Evolutionary conservation across 2,329 filamentous ascomycete genomes (phyloP), one percentile per base, ranked within the genome.

Genomic region (Ascosphaera acerosa): DNA sequence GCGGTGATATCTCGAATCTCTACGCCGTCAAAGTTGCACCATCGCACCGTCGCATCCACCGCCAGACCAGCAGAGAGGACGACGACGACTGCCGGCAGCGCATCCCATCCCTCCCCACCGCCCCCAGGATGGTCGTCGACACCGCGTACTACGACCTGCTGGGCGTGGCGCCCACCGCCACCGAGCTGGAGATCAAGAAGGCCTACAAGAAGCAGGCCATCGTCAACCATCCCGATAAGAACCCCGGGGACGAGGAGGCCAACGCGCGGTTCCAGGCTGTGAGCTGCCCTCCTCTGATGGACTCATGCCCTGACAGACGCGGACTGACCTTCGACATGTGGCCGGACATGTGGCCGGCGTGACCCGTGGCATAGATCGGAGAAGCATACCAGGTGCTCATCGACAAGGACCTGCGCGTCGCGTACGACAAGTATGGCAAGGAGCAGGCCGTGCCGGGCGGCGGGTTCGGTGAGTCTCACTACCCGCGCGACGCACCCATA

Each of bases 401-500:
- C 46, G 76, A 92, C 49, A 62, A 71, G 41, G 75, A 90, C 36
- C 64, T 94, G 38, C 74, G 87, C 44, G 77, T 75, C 45, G 73
- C 78, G 46, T 97, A 97, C 59, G 87, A 97, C 56, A 90, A 91
- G 54, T 84, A 72, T 61, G 87, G 87, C 50, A 94, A 94, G 56
- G 87, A 97, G 45, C 70, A 78, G 41, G 82, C 87, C 4, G 77
- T 84, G 47, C 87, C 87, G 1, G 70, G 72, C 43, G 76, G 80
- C 44, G 87, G 87, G 38, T 97, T 97, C 51, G 77, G 77, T 64
- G 50, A 33, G 58, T 39, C 12, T 15, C 10, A 12, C n/a, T 33
- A 34, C 33, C 35, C 18, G 18, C 1, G 31, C 15, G 15, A 33
- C 33, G 18, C 31, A 19, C 18, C 3, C 23, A 12, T n/a, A 25